phyloP scores from a whole-genome alignment of 2,329 filamentous ascomycete species.

The Emergomyces orientalis region DNA sequence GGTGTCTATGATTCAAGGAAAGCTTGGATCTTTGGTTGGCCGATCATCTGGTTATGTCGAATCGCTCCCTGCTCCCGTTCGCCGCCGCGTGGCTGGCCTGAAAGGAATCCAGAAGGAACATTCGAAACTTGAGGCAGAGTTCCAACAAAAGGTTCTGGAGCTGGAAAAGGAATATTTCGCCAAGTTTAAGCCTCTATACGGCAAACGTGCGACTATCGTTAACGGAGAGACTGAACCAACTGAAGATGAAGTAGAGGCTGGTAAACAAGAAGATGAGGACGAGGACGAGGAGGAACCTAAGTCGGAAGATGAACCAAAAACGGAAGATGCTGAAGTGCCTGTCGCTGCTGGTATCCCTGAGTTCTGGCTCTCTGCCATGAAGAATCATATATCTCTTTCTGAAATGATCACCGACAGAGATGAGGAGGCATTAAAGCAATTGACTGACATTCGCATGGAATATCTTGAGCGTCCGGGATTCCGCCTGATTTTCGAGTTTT shows the following conservation, averaged over 20 bases:
- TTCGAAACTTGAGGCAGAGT: constrained; percentile 94
- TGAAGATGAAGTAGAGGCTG: constrained; percentile 75
- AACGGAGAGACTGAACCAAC: constrained; percentile 81
- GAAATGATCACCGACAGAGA: constrained; percentile 99
- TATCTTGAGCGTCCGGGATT: constrained; percentile 98
- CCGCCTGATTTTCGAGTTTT: constrained; percentile 95
- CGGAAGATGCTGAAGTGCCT: constrained; percentile 39
- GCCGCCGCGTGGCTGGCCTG: constrained; percentile 84
- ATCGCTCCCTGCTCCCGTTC: constrained; percentile 79
- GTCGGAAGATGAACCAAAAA: constrained; percentile 44
- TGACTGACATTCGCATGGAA: constrained; percentile 95
- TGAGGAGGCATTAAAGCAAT: constrained; percentile 80
- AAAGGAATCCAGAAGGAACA: constrained; percentile 99
- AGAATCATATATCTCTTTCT: constrained; percentile 93
- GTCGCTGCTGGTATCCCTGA: constrained; percentile 77
- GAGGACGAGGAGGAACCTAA: constrained; percentile 51
- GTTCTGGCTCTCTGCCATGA: constrained; percentile 99
- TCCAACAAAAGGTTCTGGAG: constrained; percentile 95
- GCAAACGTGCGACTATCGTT: constrained; percentile 87
- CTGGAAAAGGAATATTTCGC: constrained; percentile 99
- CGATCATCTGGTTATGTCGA: constrained; percentile 97
- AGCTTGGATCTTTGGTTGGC: constrained; percentile 85
- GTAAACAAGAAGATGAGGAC: constrained; percentile 69
- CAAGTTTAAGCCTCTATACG: constrained; percentile 95
- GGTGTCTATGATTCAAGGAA: constrained; percentile 95